Conservation (phyloP, 2,329 filamentous ascomycete genomes). For the Xylaria multiplex region DNA sequence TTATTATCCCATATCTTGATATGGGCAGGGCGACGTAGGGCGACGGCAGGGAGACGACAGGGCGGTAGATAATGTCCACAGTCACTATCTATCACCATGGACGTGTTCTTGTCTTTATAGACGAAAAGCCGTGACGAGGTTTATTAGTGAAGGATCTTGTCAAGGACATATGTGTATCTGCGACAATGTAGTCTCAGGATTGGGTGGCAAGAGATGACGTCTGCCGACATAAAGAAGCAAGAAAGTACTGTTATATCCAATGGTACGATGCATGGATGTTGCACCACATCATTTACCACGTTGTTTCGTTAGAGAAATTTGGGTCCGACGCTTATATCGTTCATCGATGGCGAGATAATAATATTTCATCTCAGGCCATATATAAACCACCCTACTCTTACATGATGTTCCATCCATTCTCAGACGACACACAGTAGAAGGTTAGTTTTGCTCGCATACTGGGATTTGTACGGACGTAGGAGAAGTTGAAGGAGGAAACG, state of each 20-base stretch:
- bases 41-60: not conserved
- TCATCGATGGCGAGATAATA: not conserved
- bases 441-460: not conserved
- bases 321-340: not conserved
- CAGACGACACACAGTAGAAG: not conserved
- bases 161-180: slow-evolving; percentile 1
- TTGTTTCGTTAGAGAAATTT: slow-evolving; percentile 16
- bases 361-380: not conserved
- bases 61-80: not conserved
- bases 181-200: slow-evolving; percentile 11
- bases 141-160: not conserved
- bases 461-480: not conserved
- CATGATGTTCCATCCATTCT: not conserved
- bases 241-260: slow-evolving; percentile 18
- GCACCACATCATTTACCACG: slow-evolving; percentile 20
- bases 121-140: not conserved
- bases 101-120: not conserved
- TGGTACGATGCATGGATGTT: slow-evolving; percentile 15
- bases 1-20: not conserved
- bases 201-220: slow-evolving; percentile 36
- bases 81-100: not conserved
- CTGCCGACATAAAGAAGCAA: slow-evolving; percentile 31
- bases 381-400: not conserved
- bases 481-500: not conserved
- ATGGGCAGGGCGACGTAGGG: not conserved